Base-by-base conservation (phyloP, 768 basidiomycete species). In the Collybia sordida region DNA sequence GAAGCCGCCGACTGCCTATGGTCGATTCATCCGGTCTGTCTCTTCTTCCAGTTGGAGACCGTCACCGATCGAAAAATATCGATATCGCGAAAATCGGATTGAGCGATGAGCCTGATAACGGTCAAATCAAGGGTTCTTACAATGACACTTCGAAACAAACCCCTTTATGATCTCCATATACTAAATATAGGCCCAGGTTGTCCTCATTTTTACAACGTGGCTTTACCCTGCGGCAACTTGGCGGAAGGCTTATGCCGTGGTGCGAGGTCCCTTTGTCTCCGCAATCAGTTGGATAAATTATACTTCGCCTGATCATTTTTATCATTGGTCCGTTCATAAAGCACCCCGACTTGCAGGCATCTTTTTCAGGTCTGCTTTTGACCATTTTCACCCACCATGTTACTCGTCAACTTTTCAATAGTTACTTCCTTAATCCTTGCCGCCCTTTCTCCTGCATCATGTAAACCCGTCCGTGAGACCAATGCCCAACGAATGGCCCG, bases 401-500 rank as follows among this genome's bases (percentile, higher is more conserved):
- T 45, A 5, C 28, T 45, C 44, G 9, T 19, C 44, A 45, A 45
- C 11, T 21, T 45, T 14, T 11, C 28, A 19, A 21, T 45, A 22
- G 28, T 34, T 15, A 12, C 35, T 31, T 34, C 31, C 35, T 28
- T 27, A 22, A 45, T 45, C 25, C 19, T 22, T 21, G 14, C 44
- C 25, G 7, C 21, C 18, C 5, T 34, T 34, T 15, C 23, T 6
- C 28, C 18, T 3, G 44, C 23, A 27, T 28, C 44, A 6, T 34
- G 44, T 22, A 12, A 34, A n/a, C 23, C 67, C 22, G 36, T 54
- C 23, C 42, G 50, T 14, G 69, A 67, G 53, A 74, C 74, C 9
- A 78, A 77, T 53, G 72, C 62, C 17, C 67, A 76, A 51, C 68
- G 77, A 37, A 57, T 79, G 50, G 74, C 76, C 27, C 69, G 73